These are phyloP conservation scores for Purpureocillium takamizusanense DNA, from an alignment of 2,329 filamentous ascomycete genomes.

Conservation along the genomic window DNA sequence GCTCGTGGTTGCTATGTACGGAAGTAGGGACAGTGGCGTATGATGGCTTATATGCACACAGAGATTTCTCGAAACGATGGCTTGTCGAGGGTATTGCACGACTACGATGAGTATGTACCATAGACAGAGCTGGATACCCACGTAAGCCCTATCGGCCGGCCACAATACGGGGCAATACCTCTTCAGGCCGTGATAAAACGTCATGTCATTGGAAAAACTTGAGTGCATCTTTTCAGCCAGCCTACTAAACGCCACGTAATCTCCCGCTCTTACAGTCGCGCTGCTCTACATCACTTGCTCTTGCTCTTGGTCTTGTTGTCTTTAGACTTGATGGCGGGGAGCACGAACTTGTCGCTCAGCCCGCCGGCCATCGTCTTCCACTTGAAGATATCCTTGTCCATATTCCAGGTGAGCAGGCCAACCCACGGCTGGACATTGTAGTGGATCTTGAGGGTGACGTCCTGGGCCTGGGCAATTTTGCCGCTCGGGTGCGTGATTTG, in stretches of 20 bases:
- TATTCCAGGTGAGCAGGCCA: constrained; percentile 76
- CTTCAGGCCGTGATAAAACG: not conserved
- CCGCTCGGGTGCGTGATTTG: constrained; percentile 87
- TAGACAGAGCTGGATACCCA: constrained; percentile 1
- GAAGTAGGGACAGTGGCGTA: too few species aligned
- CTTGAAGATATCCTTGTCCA: constrained; percentile 41
- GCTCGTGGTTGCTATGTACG: too few species aligned
- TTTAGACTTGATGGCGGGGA: constrained; percentile 60
- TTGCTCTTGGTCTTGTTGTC: constrained; percentile 13
- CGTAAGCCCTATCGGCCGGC: too few species aligned
- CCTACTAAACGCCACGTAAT: constrained; percentile 10
- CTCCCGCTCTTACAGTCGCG: constrained; percentile 3
- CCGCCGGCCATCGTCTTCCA: constrained; percentile 61
- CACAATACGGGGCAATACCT: too few species aligned
- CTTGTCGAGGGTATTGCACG: not conserved
- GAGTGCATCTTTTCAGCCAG: constrained; percentile 1
- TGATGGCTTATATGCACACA: not conserved
- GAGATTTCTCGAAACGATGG: not conserved
- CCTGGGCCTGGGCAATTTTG: constrained; percentile 61
- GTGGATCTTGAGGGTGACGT: constrained; percentile 72
- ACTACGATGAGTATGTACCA: not conserved
- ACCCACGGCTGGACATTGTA: constrained; percentile 99
- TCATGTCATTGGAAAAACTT: not conserved
- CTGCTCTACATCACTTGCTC: not conserved
- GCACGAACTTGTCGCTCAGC: constrained; percentile 51